phyloP scores from a whole-genome alignment of 805 yeast species.

The Nakazawaea anatomiae region DNA sequence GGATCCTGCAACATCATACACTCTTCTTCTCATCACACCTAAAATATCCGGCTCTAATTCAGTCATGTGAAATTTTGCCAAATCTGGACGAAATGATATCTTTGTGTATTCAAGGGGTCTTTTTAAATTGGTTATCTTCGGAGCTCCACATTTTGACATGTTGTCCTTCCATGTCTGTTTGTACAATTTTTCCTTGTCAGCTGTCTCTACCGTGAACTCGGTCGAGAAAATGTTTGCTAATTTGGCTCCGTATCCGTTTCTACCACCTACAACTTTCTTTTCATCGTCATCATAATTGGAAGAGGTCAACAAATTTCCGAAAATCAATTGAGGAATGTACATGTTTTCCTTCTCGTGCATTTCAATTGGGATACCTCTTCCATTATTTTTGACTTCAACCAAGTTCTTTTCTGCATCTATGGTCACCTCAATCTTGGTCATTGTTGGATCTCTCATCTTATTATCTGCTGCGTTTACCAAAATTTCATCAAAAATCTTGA shows the following conservation, averaged over 20 bases:
- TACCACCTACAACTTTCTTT: slow-evolving; percentile 95
- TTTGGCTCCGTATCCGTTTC: slow-evolving; percentile 98
- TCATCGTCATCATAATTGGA: slow-evolving; percentile 94
- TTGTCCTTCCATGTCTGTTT: slow-evolving; percentile 83
- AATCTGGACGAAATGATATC: slow-evolving; percentile 84
- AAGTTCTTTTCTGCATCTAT: slow-evolving; percentile 70
- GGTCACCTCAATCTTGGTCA: slow-evolving; percentile 81
- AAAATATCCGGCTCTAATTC: slow-evolving; percentile 74
- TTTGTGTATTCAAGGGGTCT: slow-evolving; percentile 75
- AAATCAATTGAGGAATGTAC: slow-evolving; percentile 92
- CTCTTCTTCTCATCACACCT: slow-evolving; percentile 86
- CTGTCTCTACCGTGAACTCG: slow-evolving; percentile 81
- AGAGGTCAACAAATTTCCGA: slow-evolving; percentile 91
- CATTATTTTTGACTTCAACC: slow-evolving; percentile 85
- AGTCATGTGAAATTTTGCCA: slow-evolving; percentile 81
- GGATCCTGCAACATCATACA: slow-evolving; percentile 92
- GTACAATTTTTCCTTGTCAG: slow-evolving; percentile 66
- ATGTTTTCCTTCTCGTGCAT: slow-evolving; percentile 88
- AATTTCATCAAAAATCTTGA: slow-evolving; percentile 95
- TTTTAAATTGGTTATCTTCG: slow-evolving; percentile 57
- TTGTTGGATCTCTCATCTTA: slow-evolving; percentile 87
- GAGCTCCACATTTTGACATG: slow-evolving; percentile 74
- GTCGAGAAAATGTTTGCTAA: slow-evolving; percentile 93
- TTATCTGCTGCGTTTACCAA: slow-evolving; percentile 98
- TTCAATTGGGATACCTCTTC: slow-evolving; percentile 92